Evolutionary conservation across 305 asterid species (phyloP).

Genomic region (Fraxinus paxiana): DNA sequence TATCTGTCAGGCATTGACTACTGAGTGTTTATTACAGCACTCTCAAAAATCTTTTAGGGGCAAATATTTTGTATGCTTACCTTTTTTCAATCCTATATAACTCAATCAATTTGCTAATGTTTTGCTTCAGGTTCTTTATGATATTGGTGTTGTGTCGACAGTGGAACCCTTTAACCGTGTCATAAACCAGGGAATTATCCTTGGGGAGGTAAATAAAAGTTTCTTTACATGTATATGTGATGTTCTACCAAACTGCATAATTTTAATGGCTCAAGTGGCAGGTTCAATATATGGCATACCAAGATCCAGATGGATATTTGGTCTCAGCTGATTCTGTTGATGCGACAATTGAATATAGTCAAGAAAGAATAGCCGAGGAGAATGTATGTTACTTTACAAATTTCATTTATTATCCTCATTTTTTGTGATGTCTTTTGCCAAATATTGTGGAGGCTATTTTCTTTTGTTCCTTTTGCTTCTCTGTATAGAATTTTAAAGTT

Average conservation of each 20-base stretch:
- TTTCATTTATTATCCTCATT: constrained; percentile 6
- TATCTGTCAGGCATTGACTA: background rate
- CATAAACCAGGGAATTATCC: constrained; percentile 96
- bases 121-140: constrained; percentile 81
- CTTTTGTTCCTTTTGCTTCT: background rate
- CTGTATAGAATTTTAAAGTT: background rate
- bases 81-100: background rate
- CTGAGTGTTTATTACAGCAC: background rate
- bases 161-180: constrained; percentile 95
- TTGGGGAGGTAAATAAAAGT: constrained; percentile 77
- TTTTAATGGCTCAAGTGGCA: constrained; percentile 39
- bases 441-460: background rate
- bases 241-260: constrained; percentile 18
- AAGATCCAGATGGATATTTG: constrained; percentile 71
- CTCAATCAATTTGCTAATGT: constrained; percentile 15
- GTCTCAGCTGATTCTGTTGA: constrained; percentile 69
- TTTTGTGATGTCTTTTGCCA: background rate
- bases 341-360: constrained; percentile 43
- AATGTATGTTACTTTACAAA: constrained; percentile 39
- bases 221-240: constrained; percentile 15
- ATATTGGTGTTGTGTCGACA: constrained; percentile 79
- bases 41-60: background rate
- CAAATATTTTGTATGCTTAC: background rate
- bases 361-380: constrained; percentile 69
- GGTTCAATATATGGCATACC: constrained; percentile 80